Percentiles rank a stretch among this genome's conserved stretches.
phyloP scores from a whole-genome alignment of 495 filamentous ascomycete species.

The Amphirosellinia nigrospora region DNA sequence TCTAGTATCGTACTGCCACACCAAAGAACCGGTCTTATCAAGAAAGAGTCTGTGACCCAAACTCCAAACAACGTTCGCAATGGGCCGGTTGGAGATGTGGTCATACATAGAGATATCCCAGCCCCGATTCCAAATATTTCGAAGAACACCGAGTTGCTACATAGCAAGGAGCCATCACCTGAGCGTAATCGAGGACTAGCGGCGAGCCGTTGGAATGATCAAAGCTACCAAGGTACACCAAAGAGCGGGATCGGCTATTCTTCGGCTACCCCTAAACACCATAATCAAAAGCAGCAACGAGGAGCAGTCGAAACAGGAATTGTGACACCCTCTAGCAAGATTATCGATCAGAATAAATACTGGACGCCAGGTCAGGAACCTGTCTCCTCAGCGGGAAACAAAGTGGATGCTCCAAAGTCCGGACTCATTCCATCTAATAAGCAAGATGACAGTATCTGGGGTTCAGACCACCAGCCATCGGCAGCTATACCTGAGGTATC shows the following conservation, averaged over 20 bases:
- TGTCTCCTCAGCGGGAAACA: not conserved
- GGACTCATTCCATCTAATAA: not conserved
- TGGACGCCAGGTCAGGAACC: not conserved
- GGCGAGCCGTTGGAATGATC: not conserved
- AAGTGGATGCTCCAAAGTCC: not conserved
- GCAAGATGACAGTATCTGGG: not conserved
- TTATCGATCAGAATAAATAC: not conserved
- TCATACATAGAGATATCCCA: not conserved
- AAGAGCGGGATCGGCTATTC: not conserved
- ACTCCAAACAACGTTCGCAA: not conserved
- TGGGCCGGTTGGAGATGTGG: not conserved
- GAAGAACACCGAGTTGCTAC: not conserved
- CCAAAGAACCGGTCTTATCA: not conserved
- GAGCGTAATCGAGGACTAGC: not conserved
- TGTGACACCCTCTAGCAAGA: not conserved
- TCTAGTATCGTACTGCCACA: slow-evolving; percentile 3
- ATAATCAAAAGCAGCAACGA: not conserved
- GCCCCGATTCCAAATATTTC: not conserved
- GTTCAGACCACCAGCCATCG: not conserved
- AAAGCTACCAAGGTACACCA: not conserved
- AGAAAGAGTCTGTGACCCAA: not conserved
- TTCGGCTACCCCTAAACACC: not conserved
- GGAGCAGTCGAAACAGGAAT: not conserved
- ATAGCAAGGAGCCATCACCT: not conserved
- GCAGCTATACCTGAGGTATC: not conserved